Base-by-base conservation (phyloP, 805 yeast species). In the Saturnispora galanensis region DNA sequence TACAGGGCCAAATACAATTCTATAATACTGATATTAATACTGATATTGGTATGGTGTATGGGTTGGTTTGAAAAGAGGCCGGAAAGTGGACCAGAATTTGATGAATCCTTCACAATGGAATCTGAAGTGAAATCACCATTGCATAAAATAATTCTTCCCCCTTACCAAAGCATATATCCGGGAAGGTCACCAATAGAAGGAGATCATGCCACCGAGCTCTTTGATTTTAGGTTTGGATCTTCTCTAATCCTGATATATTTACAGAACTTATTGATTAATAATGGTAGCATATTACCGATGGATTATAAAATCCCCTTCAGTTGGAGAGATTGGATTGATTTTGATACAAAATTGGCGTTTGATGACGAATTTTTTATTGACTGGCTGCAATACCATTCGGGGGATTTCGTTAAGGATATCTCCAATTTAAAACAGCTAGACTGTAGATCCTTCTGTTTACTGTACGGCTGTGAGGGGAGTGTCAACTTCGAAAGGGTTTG, bases 291-390 rank as follows among this genome's bases (percentile, higher is more conserved):
- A 30, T 40, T 35, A 38, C 47, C 43, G 2, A 29, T 31, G 7
- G 35, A 47, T n/a, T 55, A 57, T 34, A 42, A 33, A 8, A 40
- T 62, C 2, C 56, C 58, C 0, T 62, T 62, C 43, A 48, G 48
- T 15, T 62, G 67, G 67, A 43, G 48, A 13, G 60, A 60, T 32
- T 62, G 65, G 65, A 47, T 57, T 13, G 54, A 60, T 49, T 13
- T 60, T 21, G 50, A 54, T 15, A 37, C 44, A 11, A 53, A 57
- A 35, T 44, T 61, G 3, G 18, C 37, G 8, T 60, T 59, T 16
- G 51, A 53, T 34, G 46, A 45, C 18, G 16, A 32, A 1, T 59
- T 56, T 53, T 15, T 50, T 6, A 5, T 46, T 1, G 48, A 50
- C 9, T 50, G 53, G 53, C 26, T 50, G 13, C 13, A 35, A 2